Evolutionary conservation across 1,284 basidiomycete genomes (phyloP).

Genomic region (Pyrrhoderma lamaoense): DNA sequence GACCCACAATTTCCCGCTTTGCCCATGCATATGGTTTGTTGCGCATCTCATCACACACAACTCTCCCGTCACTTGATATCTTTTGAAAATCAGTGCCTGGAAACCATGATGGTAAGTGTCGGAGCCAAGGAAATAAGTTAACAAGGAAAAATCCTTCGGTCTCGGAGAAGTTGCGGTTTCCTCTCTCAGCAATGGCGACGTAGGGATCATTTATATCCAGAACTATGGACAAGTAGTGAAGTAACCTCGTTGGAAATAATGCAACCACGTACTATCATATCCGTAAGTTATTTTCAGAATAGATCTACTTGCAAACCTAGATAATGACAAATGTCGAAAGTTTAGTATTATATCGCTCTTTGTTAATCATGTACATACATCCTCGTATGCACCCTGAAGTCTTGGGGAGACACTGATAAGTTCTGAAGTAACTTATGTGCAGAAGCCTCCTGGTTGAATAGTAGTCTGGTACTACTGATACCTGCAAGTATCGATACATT

Average conservation of each 20-base stretch:
- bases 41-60: conserved; percentile 6
- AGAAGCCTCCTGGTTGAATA: conserved; percentile 20
- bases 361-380: too few species aligned
- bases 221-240: too few species aligned
- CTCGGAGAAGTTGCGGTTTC: neutral
- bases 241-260: too few species aligned
- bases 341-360: too few species aligned
- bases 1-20: conserved; percentile 13
- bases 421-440: conserved; percentile 21
- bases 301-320: neutral
- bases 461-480: conserved; percentile 18
- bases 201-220: conserved; percentile 16
- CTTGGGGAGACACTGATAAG: conserved; percentile 20
- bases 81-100: conserved; percentile 29
- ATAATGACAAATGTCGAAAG: conserved; percentile 19
- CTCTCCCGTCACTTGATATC: conserved; percentile 48
- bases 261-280: too few species aligned
- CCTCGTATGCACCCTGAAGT: too few species aligned
- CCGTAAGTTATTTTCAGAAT: conserved; percentile 17
- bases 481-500: conserved; percentile 23
- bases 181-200: conserved; percentile 5
- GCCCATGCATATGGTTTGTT: conserved; percentile 5
- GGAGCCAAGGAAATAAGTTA: conserved; percentile 3
- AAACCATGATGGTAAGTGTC: conserved; percentile 14
- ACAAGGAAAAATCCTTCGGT: conserved; percentile 13